These are phyloP conservation scores for Umbelopsis vinacea DNA, from an alignment of 192 early-diverging fungal genomes.

Conservation along the genomic window DNA sequence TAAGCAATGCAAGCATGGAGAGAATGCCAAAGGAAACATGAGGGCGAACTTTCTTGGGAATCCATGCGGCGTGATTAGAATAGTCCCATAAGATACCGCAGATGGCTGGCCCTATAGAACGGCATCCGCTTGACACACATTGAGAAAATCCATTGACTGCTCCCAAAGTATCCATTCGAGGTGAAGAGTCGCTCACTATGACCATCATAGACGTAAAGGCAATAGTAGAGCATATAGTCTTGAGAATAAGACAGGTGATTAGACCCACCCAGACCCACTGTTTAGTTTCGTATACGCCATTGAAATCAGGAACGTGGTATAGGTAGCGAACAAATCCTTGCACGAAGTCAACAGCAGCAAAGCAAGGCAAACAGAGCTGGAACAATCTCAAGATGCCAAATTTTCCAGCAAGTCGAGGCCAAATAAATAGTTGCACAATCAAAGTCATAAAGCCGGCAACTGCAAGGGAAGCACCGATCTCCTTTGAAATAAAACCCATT, in stretches of 20 bases:
- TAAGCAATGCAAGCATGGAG: neutral
- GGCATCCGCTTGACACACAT: slow-evolving; percentile 36
- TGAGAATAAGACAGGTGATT: slow-evolving; percentile 13
- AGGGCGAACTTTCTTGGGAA: neutral
- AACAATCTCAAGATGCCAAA: slow-evolving; percentile 52
- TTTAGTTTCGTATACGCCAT: slow-evolving; percentile 15
- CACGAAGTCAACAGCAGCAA: slow-evolving; percentile 17
- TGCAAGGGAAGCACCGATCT: slow-evolving; percentile 55
- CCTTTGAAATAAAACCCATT: slow-evolving; percentile 50
- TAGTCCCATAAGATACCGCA: slow-evolving; percentile 51
- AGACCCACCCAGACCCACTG: slow-evolving; percentile 37
- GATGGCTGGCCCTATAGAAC: slow-evolving; percentile 54
- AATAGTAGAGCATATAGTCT: slow-evolving; percentile 29
- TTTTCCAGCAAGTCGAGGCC: slow-evolving; percentile 46
- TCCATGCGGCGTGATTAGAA: neutral
- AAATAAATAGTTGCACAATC: slow-evolving; percentile 53
- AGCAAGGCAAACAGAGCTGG: slow-evolving; percentile 32
- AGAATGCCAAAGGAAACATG: neutral
- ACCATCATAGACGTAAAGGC: slow-evolving; percentile 49
- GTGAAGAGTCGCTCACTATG: slow-evolving; percentile 54
- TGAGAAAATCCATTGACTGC: slow-evolving; percentile 63
- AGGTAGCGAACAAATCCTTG: slow-evolving; percentile 21
- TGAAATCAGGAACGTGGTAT: slow-evolving; percentile 24
- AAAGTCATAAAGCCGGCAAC: slow-evolving; percentile 45
- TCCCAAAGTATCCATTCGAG: slow-evolving; percentile 45